These are phyloP conservation scores for Corrigiola litoralis DNA, from an alignment of 179 eudicot species.

Conservation along the genomic window DNA sequence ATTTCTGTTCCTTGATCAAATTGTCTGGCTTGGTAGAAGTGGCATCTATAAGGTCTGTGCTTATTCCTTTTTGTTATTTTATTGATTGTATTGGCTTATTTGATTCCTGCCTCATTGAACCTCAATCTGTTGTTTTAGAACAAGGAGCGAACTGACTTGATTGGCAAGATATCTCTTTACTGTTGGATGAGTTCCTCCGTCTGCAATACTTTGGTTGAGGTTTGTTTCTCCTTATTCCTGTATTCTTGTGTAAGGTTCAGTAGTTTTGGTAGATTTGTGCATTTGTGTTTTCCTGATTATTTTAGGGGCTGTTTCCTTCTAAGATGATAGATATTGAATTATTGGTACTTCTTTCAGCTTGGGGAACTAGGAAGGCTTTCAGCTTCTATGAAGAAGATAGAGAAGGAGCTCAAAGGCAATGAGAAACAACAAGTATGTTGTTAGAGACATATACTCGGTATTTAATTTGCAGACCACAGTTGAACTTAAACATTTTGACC, in stretches of 20 bases:
- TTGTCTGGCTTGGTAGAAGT: slow-evolving; percentile 93
- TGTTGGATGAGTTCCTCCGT: slow-evolving; percentile 93
- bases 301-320: not conserved
- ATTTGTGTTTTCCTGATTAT: slow-evolving; percentile 14
- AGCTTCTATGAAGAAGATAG: slow-evolving; percentile 75
- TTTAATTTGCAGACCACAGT: not conserved
- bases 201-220: slow-evolving; percentile 87
- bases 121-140: slow-evolving; percentile 37
- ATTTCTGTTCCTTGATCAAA: slow-evolving; percentile 95
- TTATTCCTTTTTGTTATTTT: not conserved
- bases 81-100: slow-evolving; percentile 2
- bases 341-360: slow-evolving; percentile 31
- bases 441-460: not conserved
- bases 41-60: slow-evolving; percentile 76
- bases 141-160: slow-evolving; percentile 66
- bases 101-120: slow-evolving; percentile 3
- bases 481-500: not conserved
- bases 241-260: not conserved
- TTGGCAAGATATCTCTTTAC: slow-evolving; percentile 85
- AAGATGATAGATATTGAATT: not conserved
- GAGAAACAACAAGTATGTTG: slow-evolving; percentile 50
- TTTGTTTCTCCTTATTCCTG: slow-evolving; percentile 19
- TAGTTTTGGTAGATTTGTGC: not conserved
- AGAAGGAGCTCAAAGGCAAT: slow-evolving; percentile 67
- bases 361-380: slow-evolving; percentile 94